phyloP scores from a whole-genome alignment of 306 rosid species.

The Lagenaria siceraria region DNA sequence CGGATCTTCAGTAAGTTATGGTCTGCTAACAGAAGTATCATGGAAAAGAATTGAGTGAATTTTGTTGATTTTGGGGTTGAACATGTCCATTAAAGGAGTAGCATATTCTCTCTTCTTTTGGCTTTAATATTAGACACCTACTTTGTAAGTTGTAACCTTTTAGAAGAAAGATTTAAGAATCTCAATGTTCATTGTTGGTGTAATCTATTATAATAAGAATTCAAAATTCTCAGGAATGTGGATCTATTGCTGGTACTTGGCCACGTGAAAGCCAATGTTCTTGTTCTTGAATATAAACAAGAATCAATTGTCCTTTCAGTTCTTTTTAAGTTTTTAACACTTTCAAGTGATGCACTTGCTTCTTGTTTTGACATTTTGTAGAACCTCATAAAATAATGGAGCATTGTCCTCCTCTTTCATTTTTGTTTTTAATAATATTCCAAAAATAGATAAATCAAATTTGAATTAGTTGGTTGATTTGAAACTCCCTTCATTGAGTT shows the following conservation, averaged over 20 bases:
- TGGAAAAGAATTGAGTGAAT: constrained; percentile 58
- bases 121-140: constrained; percentile 11
- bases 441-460: background rate
- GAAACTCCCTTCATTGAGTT: background rate
- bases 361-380: background rate
- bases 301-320: background rate
- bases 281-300: constrained; percentile 40
- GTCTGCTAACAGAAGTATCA: constrained; percentile 54
- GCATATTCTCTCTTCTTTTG: constrained; percentile 27
- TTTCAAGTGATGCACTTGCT: background rate
- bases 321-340: background rate
- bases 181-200: constrained; percentile 56
- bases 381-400: background rate
- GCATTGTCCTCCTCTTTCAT: background rate
- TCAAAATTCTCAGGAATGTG: constrained; percentile 32
- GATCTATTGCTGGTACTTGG: constrained; percentile 47
- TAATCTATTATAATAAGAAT: constrained; percentile 55
- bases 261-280: background rate
- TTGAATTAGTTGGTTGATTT: background rate
- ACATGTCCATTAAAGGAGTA: constrained; percentile 37
- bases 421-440: background rate
- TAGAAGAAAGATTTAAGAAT: constrained; percentile 49
- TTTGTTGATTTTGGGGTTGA: constrained; percentile 24
- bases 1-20: constrained; percentile 85
- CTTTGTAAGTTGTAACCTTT: constrained; percentile 33